Base-by-base conservation (phyloP, 1,284 basidiomycete genomes). In the Apiotrichum veenhuisii region DNA sequence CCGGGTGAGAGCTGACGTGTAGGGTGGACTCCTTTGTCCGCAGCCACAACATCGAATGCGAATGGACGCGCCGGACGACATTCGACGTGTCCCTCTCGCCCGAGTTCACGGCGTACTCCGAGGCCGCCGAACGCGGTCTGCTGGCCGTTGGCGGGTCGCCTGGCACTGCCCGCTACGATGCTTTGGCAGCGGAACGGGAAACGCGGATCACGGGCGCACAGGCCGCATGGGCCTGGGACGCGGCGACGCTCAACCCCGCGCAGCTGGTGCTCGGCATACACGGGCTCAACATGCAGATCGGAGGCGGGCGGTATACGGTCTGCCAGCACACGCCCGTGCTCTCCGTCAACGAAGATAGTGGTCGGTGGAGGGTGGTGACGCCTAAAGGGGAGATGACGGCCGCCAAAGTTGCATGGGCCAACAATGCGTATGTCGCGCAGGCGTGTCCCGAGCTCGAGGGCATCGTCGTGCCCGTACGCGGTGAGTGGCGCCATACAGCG, bases 191-290 rank as follows among this genome's bases (percentile, higher is more conserved):
- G 9, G n/a, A 59, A 51, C 58, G 43, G n/a, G n/a, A n/a, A 5
- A 58, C 61, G 20, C 44, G 62, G 41, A 41, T 55, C 3, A 22
- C 44, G 11, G 47, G 40, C n/a, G 59, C 54, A 2, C n/a, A 50
- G 11, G 50, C 54, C 10, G 62, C 64, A 14, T 66, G 51, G 42
- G 55, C 62, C 26, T 72, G 71, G 69, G 52, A 54, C 26, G 73
- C 71, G 5, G 68, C 69, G 22, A 70, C 68, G 22, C 36, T 72
- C 26, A 69, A 73, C 54, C 73, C 73, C 11, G 68, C 69, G 20
- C 66, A 73, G 50, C 65, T 73, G 30, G 64, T 61, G 12, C 59
- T 67, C 4, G 68, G 59, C 14, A 62, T 73, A 7, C 64, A 70
- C 43, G 43, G 36, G 11, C 38, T 66, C n/a, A 63, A 63, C 45